Base-by-base conservation (phyloP, 1,139 yeast species). In the Hemisphaericaspora lyxosophila region DNA sequence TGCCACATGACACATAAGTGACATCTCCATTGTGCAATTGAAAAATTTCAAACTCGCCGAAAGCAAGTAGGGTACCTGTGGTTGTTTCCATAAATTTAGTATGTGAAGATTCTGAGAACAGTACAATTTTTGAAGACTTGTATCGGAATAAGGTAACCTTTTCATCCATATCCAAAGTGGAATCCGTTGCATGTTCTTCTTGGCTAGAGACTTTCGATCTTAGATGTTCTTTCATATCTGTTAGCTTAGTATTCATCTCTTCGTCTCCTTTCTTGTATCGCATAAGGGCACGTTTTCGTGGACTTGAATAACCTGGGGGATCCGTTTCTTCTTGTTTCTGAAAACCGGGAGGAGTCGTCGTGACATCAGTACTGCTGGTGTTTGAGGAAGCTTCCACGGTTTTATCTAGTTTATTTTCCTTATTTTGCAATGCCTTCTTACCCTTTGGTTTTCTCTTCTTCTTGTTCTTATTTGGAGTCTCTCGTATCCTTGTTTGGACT, bases 41-140 rank as follows among this genome's bases (percentile, higher is more conserved):
- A 50, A 81, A 84, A 2, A 85, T 67, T 50, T 81, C 82, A 41
- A 84, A 70, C 26, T 63, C 67, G 1, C 94, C 94, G 44, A 76
- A 81, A 0, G 83, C 80, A 34, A 80, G 49, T 12, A 79, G 53
- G 29, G 79, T 60, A 0, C 84, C 83, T 1, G 69, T 54, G 7
- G 26, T 13, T 8, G 18, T n/a, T 11, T 28, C 31, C 7, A 20
- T 14, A 24, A 27, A 32, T 35, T 27, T 53, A 59, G 11, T 58
- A 48, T 40, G 31, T 26, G 28, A 15, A 40, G 59, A 59, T 39
- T 72, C 75, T 41, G 73, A 75, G 51, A 67, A 73, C 15, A 72
- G 70, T 13, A 70, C 49, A 2, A 75, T 70, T 32, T 59, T 69
- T 9, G 77, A 62, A 27, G 62, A 60, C 11, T 57, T 57, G 40